Percentiles rank a stretch among this genome's conserved stretches.
phyloP scores from a whole-genome alignment of 176 grass and related monocot species.

The Carex myosuroides region DNA sequence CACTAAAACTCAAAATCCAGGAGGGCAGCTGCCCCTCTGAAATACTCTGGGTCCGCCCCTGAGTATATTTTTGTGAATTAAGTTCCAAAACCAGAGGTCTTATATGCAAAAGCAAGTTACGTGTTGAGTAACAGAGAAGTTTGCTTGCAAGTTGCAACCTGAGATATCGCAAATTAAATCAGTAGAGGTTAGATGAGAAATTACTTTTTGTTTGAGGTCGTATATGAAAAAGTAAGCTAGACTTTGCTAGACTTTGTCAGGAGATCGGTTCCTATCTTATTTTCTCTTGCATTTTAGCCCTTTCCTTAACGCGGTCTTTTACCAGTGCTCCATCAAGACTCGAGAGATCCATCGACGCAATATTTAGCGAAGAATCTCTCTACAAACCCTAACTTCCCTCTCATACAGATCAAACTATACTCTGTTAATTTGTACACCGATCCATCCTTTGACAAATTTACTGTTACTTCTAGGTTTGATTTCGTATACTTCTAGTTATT shows the following conservation, averaged over 20 bases:
- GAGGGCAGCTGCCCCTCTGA: no score
- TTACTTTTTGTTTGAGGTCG: neutral
- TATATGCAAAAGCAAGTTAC: no score
- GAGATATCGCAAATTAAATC: neutral
- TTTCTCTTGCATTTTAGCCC: neutral
- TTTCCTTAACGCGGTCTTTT: constrained; percentile 22
- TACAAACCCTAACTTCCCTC: neutral
- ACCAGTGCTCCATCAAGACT: neutral
- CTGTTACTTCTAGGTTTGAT: constrained; percentile 16
- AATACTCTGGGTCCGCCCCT: no score
- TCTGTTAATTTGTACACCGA: neutral
- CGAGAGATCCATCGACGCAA: neutral
- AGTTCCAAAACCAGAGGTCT: no score
- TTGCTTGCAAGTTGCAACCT: neutral
- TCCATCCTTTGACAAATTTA: neutral
- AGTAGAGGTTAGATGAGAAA: neutral
- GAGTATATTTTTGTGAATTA: no score
- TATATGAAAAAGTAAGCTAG: neutral
- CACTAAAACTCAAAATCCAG: no score
- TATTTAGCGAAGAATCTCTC: constrained; percentile 12
- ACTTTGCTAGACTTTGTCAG: no score
- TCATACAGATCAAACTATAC: neutral
- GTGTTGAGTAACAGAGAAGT: neutral
- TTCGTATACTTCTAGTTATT: neutral
- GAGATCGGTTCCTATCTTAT: neutral